Base-by-base conservation (phyloP, 176 grass and related monocot species). In the sorghum (Sorghum bicolor) region DNA sequence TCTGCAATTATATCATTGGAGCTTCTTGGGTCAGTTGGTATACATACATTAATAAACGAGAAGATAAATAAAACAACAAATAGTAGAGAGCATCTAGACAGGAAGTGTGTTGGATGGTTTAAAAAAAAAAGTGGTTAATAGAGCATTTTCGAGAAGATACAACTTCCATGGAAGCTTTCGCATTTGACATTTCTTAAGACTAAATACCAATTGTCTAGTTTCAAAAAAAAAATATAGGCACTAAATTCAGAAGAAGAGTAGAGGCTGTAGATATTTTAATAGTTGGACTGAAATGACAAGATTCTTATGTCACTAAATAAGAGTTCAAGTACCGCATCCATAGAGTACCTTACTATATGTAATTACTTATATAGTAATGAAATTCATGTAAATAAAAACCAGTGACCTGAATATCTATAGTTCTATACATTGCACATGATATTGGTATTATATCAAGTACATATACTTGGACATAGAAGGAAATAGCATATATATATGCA, bases 281-380 rank as follows among this genome's bases (percentile, higher is more conserved):
- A 48, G 29, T 37, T 80, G 25, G 15, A 45, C 67, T 69, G 58
- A 73, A 72, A 52, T 32, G 28, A 34, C 28, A 10, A 36, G 6
- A 58, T 84, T 79, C 43, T 71, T 58, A 73, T 58, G 45, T 44
- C 4, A 22, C 13, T 22, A 67, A 50, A 74, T 45, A 60, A 41
- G 24, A 89, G 47, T 60, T 80, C 11, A 68, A 36, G 74, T 58
- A 84, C 43, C 67, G 43, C n/a, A 64, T 68, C 33, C 17, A 45
- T 30, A 52, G 5, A 50, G 79, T 37, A 76, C 5, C 52, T 38
- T 83, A 64, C 4, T 10, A 82, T 76, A 31, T 78, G 73, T 33
- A 12, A 34, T 48, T 4, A 20, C 62, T 65, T 20, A 67, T 20
- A 67, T 14, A 80, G 29, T 47, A 25, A 48, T 9, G 3, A 32